Evolutionary conservation across 1,284 basidiomycete genomes (phyloP).

Genomic region (Ganoderma lucidum): DNA sequence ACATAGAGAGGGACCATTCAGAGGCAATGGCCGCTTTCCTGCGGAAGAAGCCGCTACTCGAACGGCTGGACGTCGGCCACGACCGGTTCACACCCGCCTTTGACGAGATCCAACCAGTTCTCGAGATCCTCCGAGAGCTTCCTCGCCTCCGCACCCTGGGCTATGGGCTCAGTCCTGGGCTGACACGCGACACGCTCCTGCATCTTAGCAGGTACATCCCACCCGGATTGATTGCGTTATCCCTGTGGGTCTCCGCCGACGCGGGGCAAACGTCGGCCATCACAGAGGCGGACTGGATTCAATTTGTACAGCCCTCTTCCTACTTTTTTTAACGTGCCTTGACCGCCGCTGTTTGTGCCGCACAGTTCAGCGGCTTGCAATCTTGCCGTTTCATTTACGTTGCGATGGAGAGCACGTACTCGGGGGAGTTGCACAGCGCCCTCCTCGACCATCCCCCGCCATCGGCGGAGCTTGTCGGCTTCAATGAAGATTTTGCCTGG

Average conservation of each 20-base stretch:
- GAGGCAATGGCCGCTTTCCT: neutral
- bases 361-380: neutral
- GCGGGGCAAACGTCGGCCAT: neutral
- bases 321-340: too few species aligned
- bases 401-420: neutral
- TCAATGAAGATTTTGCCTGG: slow-evolving; percentile 10
- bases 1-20: neutral
- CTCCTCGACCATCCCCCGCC: slow-evolving; percentile 5
- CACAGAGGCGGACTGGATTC: neutral
- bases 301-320: neutral
- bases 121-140: neutral
- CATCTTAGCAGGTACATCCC: neutral
- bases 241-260: neutral
- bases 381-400: neutral
- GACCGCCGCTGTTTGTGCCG: neutral
- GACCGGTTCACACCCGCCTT: neutral
- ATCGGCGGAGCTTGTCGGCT: slow-evolving; percentile 14
- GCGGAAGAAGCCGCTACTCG: neutral
- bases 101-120: neutral
- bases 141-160: neutral
- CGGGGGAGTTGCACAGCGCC: neutral
- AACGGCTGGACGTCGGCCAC: neutral
- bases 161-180: neutral
- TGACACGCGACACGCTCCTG: neutral
- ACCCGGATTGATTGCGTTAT: neutral